Evolutionary conservation across 2,329 filamentous ascomycete species (phyloP).

Genomic region (Colletotrichum brevisporum): DNA sequence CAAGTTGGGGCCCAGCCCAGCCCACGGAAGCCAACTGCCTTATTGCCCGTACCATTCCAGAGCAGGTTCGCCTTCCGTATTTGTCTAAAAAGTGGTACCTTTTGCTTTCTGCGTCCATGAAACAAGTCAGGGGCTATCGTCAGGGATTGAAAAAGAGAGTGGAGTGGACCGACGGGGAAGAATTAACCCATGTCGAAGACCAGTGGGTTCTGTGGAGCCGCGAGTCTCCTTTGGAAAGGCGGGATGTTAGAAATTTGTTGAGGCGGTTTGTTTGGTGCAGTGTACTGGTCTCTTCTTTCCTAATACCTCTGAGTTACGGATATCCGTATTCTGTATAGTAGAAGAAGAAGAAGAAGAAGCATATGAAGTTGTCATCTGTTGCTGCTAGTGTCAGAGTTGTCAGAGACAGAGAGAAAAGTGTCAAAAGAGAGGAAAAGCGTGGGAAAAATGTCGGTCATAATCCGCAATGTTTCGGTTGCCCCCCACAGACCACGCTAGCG

Average conservation of each 20-base stretch:
- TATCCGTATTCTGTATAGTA: too few relatives aligned
- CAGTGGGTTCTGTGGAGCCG: not conserved
- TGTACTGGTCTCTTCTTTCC: too few relatives aligned
- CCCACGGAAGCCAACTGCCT: not conserved
- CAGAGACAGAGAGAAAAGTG: not conserved
- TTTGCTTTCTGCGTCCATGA: conserved; percentile 23
- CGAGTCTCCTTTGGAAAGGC: not conserved
- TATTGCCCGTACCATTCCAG: not conserved
- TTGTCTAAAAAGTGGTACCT: conserved; percentile 30
- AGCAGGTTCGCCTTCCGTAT: conserved; percentile 20
- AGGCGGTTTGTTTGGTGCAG: too few relatives aligned
- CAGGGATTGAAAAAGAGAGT: not conserved
- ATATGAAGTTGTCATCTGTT: conserved; percentile 6
- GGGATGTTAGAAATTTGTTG: conserved; percentile 3
- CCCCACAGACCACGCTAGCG: conserved; percentile 18
- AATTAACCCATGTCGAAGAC: not conserved
- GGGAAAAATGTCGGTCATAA: conserved; percentile 8
- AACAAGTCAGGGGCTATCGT: conserved; percentile 30
- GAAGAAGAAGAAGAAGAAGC: too few relatives aligned
- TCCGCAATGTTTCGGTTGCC: conserved; percentile 29
- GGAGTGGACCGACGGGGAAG: not conserved
- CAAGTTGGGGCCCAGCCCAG: not conserved
- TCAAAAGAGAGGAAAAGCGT: not conserved
- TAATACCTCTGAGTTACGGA: too few relatives aligned
- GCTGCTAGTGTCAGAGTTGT: not conserved